Evolutionary conservation across 2,329 filamentous ascomycete species (phyloP), one percentile per base, ranked within the genome.

Genomic region (Calonectria hongkongensis): DNA sequence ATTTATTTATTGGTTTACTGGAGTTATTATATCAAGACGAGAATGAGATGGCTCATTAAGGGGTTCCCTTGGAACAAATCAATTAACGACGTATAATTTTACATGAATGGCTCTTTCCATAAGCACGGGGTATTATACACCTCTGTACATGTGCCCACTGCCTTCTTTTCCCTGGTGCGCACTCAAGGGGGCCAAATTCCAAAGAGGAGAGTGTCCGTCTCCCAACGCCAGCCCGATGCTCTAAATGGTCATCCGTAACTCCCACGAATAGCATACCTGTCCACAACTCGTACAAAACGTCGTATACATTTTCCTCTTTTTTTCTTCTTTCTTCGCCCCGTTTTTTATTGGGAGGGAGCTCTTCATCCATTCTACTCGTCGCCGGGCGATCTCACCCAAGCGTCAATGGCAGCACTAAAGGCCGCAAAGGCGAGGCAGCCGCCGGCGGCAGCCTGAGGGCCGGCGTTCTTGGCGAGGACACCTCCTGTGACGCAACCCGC

Each of bases 401-500:
- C 92, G 88, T 98, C 96, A 82, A 98, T 98, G 0, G 96, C 96
- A 16, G 94, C 92, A 83, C 92, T 94, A 80, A 98, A 98, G 1
- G 95, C 96, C 70, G 97, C 97, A 84, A 99, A 99, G 0, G 96
- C 97, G 15, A 92, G 94, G 84, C 96, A 98, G 1, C 97, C 97
- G 4, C 97, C 89, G 2, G 92, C 93, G 63, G 95, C 94, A 39
- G 96, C 97, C 86, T 97, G 94, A 9, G 97, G 97, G 0, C 97
- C 97, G 0, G 94, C 96, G 79, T 94, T 94, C 74, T 94, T 92
- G 60, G 95, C 96, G 75, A 99, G 85, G 68, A 97, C 94, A 21
- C 95, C 97, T 18, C 97, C 97, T 12, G 97, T 98, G 68, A 98
- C 87, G 82, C 96, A 98, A 0, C 97, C 97, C 0, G 96, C 95